Evolutionary conservation across 2,329 filamentous ascomycete species (phyloP).

Genomic region (Fusarium pilosicola): DNA sequence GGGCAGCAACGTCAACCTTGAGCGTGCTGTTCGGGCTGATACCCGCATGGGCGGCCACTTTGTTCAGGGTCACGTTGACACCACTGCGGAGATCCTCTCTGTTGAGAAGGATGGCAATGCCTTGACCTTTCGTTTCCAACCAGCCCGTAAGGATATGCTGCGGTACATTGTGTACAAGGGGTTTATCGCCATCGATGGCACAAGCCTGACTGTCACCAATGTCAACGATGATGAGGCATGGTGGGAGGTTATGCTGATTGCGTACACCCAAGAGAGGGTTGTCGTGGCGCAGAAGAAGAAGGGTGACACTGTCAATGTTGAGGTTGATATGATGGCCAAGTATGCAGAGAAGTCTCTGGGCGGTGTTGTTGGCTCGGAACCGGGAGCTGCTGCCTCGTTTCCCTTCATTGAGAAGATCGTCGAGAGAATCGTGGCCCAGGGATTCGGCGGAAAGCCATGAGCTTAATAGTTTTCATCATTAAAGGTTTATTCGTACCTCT

Average conservation of each 20-base stretch:
- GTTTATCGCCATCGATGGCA: conserved; percentile 92
- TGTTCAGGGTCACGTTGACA: conserved; percentile 97
- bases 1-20: conserved; percentile 83
- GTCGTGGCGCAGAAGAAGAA: conserved; percentile 81
- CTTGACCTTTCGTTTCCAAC: conserved; percentile 83
- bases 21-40: conserved; percentile 88
- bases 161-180: conserved; percentile 96
- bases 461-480: conserved; percentile 15
- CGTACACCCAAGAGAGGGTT: conserved; percentile 94
- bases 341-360: conserved; percentile 90
- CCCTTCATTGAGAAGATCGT: conserved; percentile 77
- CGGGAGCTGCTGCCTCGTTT: conserved; percentile 58
- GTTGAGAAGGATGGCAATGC: conserved; percentile 88
- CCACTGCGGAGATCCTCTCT: conserved; percentile 78
- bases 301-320: conserved; percentile 88
- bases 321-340: conserved; percentile 89
- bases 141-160: conserved; percentile 74
- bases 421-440: conserved; percentile 78
- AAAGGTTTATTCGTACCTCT: conserved; percentile 33
- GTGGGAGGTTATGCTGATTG: conserved; percentile 98
- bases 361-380: conserved; percentile 69
- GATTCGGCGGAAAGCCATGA: conserved; percentile 43
- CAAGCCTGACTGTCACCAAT: conserved; percentile 89
- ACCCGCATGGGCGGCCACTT: conserved; percentile 99
- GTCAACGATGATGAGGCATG: conserved; percentile 83